Conservation (phyloP, 2,329 filamentous ascomycete species). For the Paecilomyces sp. region DNA sequence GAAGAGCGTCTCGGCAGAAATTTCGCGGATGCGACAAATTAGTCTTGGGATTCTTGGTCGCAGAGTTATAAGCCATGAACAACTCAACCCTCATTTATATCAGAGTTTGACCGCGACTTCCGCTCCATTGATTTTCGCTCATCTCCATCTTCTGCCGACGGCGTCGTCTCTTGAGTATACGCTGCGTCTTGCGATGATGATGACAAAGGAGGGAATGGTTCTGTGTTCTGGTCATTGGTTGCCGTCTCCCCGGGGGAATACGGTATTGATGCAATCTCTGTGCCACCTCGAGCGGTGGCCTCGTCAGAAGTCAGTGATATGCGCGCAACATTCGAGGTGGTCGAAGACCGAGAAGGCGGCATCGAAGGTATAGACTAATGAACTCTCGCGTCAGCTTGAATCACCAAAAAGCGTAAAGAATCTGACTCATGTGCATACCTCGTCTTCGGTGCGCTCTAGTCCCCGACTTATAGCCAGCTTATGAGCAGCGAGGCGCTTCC, state of each 20-base stretch:
- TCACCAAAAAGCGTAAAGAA: neutral
- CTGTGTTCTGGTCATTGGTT: conserved; percentile 13
- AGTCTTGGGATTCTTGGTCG: neutral
- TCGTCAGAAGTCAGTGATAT: neutral
- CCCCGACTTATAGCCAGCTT: conserved; percentile 50
- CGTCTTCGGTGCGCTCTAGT: conserved; percentile 24
- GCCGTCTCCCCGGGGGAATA: conserved; percentile 5
- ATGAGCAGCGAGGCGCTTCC: conserved; percentile 49
- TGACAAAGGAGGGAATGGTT: conserved; percentile 30
- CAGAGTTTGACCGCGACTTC: neutral
- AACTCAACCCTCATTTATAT: neutral
- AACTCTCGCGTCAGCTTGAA: conserved; percentile 8
- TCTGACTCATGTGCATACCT: conserved; percentile 16
- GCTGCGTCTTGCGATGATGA: conserved; percentile 9
- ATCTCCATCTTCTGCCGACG: neutral
- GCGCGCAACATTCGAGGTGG: neutral
- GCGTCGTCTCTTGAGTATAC: neutral
- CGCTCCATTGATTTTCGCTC: neutral
- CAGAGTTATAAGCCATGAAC: neutral
- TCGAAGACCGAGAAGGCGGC: neutral
- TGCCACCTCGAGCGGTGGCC: neutral
- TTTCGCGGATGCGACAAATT: neutral
- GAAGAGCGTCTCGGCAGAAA: neutral
- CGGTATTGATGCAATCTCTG: conserved; percentile 1
- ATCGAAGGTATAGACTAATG: neutral